Evolutionary conservation across 768 basidiomycete species (phyloP), one percentile per base, ranked within the genome.

Genomic region (Trametopsis cervina): DNA sequence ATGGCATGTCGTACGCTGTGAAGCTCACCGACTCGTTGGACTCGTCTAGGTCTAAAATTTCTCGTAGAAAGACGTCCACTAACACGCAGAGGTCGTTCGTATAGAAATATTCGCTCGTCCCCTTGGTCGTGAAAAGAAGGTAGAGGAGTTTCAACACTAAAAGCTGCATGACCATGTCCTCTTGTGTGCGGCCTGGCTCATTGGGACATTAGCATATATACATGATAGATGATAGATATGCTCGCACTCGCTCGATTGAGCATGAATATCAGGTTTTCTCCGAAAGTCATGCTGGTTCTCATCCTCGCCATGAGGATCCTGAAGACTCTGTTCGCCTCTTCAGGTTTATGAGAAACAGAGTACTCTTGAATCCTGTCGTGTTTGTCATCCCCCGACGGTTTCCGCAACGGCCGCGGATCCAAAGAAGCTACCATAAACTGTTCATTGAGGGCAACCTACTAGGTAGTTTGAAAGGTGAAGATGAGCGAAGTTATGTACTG

Each of bases 211-310:
- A 25, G 18, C 24, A 40, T 35, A 47, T 9, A 26, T 58, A 44
- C 25, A 29, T 12, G 29, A 23, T 20, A 46, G 13, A 4, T 18
- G 37, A 23, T 11, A 15, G 23, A 46, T 27, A 29, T 11, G 74
- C 88, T 57, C 60, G n/a, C n/a, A 94, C 93, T 77, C 39, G 94
- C 88, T 50, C 96, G 83, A 60, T 99, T 98, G 39, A 99, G 71
- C 88, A 99, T 99, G 66, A 97, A 99, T 48, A 99, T 97, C 75
- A 99, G 80, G 62, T 98, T 99, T 69, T 93, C 94, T 3, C 94
- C 93, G 60, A 99, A 96, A 0, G 96, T 96, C 70, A 89, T 89
- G 66, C 83, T 89, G n/a, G 80, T 80, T 3, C 86, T 83, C 22
- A 89, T 66, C 17, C 93, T 80, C n/a, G 85, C 73, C 72, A 89